Evolutionary conservation across 1,284 basidiomycete genomes (phyloP).

Genomic region (Ganoderma meredithae): DNA sequence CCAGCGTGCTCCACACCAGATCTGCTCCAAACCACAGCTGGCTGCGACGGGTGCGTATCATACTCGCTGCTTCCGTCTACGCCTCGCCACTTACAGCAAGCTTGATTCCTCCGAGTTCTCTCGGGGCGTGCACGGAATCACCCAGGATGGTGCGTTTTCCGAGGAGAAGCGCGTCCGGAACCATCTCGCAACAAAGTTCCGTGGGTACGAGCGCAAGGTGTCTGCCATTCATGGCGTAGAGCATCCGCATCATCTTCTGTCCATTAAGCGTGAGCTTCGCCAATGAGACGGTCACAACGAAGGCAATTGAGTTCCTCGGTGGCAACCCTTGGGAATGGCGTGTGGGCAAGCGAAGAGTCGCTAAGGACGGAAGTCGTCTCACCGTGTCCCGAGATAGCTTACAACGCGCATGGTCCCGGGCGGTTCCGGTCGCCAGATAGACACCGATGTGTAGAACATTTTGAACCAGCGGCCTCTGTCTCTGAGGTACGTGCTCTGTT

Average conservation of each 20-base stretch:
- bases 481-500: too few species aligned
- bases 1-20: background rate
- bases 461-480: background rate
- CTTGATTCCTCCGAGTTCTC: background rate
- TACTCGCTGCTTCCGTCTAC: background rate
- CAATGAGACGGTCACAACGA: background rate
- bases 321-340: slow-evolving; percentile 1
- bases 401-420: background rate
- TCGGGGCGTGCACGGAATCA: background rate
- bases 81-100: background rate
- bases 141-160: background rate
- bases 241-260: background rate
- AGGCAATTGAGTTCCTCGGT: slow-evolving; percentile 5
- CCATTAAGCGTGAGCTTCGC: background rate
- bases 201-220: background rate
- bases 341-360: background rate
- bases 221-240: background rate
- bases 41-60: background rate
- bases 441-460: background rate
- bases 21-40: background rate
- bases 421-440: background rate
- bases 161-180: background rate
- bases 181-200: background rate
- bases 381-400: background rate
- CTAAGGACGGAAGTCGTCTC: background rate